Evolutionary conservation across 2,329 filamentous ascomycete genomes (phyloP).

Genomic region (Microcyclospora pomicola): DNA sequence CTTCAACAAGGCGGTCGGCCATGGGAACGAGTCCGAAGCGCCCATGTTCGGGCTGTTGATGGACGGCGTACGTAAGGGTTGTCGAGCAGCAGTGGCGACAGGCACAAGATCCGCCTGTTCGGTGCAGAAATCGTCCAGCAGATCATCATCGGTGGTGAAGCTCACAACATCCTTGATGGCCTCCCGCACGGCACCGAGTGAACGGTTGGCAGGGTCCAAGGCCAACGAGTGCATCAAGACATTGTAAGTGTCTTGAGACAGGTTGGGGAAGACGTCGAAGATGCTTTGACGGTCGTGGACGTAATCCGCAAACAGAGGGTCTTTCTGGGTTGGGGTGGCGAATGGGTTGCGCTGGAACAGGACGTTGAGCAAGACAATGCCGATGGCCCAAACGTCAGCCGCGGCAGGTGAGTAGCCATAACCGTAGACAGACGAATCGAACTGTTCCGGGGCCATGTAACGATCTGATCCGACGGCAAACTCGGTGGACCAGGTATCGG

Average conservation of each 20-base stretch:
- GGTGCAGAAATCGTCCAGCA: constrained; percentile 83
- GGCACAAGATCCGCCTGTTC: constrained; percentile 59
- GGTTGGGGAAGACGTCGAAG: constrained; percentile 95
- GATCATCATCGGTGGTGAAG: constrained; percentile 89
- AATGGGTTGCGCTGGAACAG: constrained; percentile 96
- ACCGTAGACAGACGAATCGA: constrained; percentile 61
- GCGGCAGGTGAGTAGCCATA: constrained; percentile 78
- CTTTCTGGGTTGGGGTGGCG: constrained; percentile 75
- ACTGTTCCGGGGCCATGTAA: constrained; percentile 98
- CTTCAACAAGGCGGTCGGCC: constrained; percentile 78
- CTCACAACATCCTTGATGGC: constrained; percentile 67
- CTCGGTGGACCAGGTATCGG: constrained; percentile 80
- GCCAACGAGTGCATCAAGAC: constrained; percentile 84
- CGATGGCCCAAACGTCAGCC: constrained; percentile 94
- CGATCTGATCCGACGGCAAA: constrained; percentile 91
- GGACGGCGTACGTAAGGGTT: constrained; percentile 89
- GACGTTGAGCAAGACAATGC: constrained; percentile 90
- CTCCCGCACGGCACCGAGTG: constrained; percentile 61
- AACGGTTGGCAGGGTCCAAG: constrained; percentile 79
- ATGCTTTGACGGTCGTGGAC: constrained; percentile 85
- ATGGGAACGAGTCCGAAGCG: constrained; percentile 70
- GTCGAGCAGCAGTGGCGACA: constrained; percentile 65
- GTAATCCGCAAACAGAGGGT: constrained; percentile 87
- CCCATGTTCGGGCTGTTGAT: constrained; percentile 77
- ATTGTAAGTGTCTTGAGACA: constrained; percentile 97